Conservation (phyloP, 495 filamentous ascomycete genomes). For the Chlorociboria aeruginascens region DNA sequence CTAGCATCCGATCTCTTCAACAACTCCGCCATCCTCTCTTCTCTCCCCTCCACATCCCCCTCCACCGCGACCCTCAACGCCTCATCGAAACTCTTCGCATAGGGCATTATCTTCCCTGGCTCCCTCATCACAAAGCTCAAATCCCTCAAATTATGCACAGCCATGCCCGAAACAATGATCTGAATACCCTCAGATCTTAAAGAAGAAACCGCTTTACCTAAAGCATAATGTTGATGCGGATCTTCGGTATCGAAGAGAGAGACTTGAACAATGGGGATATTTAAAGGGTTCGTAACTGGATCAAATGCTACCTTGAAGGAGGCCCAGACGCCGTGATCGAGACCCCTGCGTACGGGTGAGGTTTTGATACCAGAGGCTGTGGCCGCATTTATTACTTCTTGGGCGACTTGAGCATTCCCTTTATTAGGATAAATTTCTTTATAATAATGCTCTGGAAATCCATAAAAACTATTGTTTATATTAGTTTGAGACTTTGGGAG, state of each 20-base stretch:
- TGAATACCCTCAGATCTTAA: constrained; percentile 64
- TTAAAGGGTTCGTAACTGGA: constrained; percentile 60
- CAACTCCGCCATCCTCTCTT: constrained; percentile 47
- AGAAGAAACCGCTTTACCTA: constrained; percentile 54
- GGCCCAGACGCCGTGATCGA: constrained; percentile 62
- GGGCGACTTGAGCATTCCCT: constrained; percentile 53
- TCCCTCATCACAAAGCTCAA: constrained; percentile 30
- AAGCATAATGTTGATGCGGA: constrained; percentile 53
- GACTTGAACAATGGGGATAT: constrained; percentile 71
- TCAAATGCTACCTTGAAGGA: constrained; percentile 39
- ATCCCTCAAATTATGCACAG: constrained; percentile 75
- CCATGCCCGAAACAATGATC: constrained; percentile 75
- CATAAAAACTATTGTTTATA: constrained; percentile 48
- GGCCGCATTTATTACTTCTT: constrained; percentile 49
- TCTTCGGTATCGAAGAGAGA: constrained; percentile 62
- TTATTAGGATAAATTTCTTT: constrained; percentile 56
- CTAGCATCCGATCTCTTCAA: constrained; percentile 54
- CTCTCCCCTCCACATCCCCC: constrained; percentile 38
- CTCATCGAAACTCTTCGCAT: constrained; percentile 63
- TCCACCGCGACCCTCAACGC: constrained; percentile 60
- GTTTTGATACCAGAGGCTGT: constrained; percentile 49
- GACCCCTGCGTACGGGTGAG: constrained; percentile 49
- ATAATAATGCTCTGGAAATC: constrained; percentile 55
- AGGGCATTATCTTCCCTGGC: constrained; percentile 36
- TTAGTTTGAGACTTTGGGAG: constrained; percentile 1